Evolutionary conservation across 1,284 basidiomycete species (phyloP).

Genomic region (Papiliotrema flavescens): DNA sequence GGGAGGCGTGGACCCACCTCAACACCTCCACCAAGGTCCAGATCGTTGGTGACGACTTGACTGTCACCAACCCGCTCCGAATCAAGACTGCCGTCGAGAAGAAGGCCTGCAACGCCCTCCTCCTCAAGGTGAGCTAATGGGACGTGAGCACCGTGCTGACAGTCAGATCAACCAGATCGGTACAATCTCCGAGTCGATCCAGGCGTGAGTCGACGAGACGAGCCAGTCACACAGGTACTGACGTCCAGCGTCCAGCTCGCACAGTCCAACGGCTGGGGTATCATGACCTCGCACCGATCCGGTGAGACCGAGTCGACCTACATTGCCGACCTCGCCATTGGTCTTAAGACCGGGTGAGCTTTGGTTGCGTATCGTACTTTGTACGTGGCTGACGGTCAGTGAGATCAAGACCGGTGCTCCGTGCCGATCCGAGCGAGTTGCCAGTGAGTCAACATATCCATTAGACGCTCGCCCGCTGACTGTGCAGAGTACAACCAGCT

Average conservation of each 20-base stretch:
- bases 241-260: constrained; percentile 78
- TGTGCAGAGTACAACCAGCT: constrained; percentile 65
- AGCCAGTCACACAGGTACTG: too few relatives aligned
- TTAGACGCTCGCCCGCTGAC: constrained; percentile 14
- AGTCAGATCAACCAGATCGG: constrained; percentile 90
- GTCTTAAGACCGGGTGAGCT: constrained; percentile 61
- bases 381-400: constrained; percentile 52
- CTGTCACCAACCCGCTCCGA: constrained; percentile 95
- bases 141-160: constrained; percentile 16
- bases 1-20: constrained; percentile 96
- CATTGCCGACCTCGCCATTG: constrained; percentile 95
- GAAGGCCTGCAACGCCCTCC: constrained; percentile 98
- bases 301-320: constrained; percentile 96
- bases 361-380: background rate
- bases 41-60: constrained; percentile 97
- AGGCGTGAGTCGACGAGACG: constrained; percentile 45
- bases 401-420: constrained; percentile 99
- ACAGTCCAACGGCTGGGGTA: constrained; percentile 95
- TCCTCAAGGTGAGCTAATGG: constrained; percentile 71
- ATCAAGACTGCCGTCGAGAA: constrained; percentile 99
- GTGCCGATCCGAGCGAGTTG: constrained; percentile 86
- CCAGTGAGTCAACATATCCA: constrained; percentile 56
- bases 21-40: constrained; percentile 59
- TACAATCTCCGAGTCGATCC: constrained; percentile 93
- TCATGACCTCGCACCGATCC: constrained; percentile 99